These are phyloP conservation scores for Pistacia atlantica DNA, from an alignment of 345 rosid species.

Conservation along the genomic window DNA sequence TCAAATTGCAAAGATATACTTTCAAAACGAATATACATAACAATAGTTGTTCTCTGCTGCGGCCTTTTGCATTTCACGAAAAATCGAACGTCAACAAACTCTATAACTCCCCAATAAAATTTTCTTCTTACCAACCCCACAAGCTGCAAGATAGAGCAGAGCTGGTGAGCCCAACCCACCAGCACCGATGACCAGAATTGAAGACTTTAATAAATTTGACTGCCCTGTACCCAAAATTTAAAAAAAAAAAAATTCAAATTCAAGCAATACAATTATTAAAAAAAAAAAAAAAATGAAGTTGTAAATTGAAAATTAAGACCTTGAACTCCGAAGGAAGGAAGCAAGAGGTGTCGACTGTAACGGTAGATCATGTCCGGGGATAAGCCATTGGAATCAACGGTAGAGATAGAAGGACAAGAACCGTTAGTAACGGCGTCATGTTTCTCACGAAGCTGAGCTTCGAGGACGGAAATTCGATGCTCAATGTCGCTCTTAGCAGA, in stretches of 20 bases:
- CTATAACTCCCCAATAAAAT: not conserved
- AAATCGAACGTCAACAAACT: not conserved
- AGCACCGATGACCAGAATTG: slow-evolving; percentile 86
- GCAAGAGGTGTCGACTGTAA: slow-evolving; percentile 92
- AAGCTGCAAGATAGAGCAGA: slow-evolving; percentile 84
- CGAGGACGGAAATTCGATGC: slow-evolving; percentile 60
- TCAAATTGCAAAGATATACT: not conserved
- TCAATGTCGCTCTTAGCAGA: slow-evolving; percentile 57
- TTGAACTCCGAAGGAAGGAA: slow-evolving; percentile 86
- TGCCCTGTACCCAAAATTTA: slow-evolving; percentile 49
- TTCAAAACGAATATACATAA: not conserved
- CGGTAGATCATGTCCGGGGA: slow-evolving; percentile 73
- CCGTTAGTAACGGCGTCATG: slow-evolving; percentile 37
- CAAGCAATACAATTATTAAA: not conserved
- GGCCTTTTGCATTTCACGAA: no score
- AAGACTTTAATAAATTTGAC: slow-evolving; percentile 75
- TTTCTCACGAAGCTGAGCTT: slow-evolving; percentile 56
- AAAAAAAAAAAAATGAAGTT: not conserved
- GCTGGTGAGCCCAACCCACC: slow-evolving; percentile 98
- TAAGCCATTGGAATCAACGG: slow-evolving; percentile 48
- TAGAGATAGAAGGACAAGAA: slow-evolving; percentile 29
- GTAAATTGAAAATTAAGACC: slow-evolving; percentile 36
- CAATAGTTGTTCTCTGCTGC: not conserved
- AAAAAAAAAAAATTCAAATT: not conserved
- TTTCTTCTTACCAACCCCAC: slow-evolving; percentile 69